phyloP scores from a whole-genome alignment of 768 basidiomycete species.

The Trichaptum fuscoviolaceum region DNA sequence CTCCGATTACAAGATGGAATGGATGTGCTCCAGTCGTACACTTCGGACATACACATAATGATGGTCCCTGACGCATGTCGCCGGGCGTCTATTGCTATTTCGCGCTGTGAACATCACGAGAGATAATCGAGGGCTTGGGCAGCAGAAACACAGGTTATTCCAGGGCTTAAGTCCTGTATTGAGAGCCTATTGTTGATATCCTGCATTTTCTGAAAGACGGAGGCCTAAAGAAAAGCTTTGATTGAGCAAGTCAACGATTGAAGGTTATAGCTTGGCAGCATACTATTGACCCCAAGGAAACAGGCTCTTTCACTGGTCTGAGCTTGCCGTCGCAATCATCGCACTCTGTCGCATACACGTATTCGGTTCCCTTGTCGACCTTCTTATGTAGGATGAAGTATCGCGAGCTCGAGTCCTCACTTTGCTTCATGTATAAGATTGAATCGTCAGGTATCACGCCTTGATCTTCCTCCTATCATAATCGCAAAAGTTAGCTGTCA shows the following conservation, averaged over 20 bases:
- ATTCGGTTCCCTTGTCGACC: not conserved
- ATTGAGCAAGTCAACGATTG: not conserved
- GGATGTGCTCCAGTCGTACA: not conserved
- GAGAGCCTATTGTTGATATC: not conserved
- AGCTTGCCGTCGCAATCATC: not conserved
- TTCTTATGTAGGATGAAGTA: not conserved
- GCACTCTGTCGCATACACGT: not conserved
- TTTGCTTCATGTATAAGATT: not conserved
- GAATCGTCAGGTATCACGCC: not conserved
- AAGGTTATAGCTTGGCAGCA: not conserved
- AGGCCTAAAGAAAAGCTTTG: not conserved
- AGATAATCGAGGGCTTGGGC: not conserved
- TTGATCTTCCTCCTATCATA: not conserved
- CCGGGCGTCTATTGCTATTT: not conserved
- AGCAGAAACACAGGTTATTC: not conserved
- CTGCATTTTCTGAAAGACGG: not conserved
- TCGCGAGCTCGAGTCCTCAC: not conserved
- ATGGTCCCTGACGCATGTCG: not conserved
- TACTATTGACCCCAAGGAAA: not conserved
- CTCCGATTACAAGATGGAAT: conserved; percentile 1
- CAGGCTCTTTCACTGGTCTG: not conserved
- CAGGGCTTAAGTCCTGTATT: not conserved
- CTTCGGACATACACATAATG: not conserved
- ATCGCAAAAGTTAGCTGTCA: not conserved
- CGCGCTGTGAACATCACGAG: not conserved